Evolutionary conservation across 495 filamentous ascomycete genomes (phyloP).

Genomic region (Aspergillus bridgeri): DNA sequence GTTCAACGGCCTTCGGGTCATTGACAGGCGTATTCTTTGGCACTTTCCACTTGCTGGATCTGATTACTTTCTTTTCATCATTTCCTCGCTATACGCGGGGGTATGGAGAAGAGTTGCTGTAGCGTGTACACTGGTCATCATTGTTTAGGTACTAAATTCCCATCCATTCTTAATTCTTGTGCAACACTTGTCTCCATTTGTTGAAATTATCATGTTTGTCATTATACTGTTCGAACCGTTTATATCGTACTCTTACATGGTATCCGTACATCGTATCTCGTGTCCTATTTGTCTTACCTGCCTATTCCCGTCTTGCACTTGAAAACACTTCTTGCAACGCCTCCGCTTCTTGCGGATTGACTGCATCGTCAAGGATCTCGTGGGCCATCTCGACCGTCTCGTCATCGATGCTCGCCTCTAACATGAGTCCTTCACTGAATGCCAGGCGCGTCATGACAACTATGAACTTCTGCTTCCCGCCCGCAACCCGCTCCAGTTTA

Average conservation of each 20-base stretch:
- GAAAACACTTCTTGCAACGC: conserved; percentile 57
- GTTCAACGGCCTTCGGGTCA: conserved; percentile 68
- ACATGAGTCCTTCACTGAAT: conserved; percentile 58
- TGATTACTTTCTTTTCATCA: conserved; percentile 58
- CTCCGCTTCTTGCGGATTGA: conserved; percentile 70
- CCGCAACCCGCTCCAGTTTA: conserved; percentile 54
- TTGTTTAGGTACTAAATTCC: too few species aligned
- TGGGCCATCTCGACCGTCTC: conserved; percentile 65
- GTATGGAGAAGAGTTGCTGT: conserved; percentile 49
- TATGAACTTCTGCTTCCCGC: conserved; percentile 63
- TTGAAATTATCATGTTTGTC: too few species aligned
- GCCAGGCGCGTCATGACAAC: conserved; percentile 64
- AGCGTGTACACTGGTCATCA: not conserved
- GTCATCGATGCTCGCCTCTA: conserved; percentile 65
- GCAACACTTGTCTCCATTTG: too few species aligned
- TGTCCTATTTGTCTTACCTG: not conserved
- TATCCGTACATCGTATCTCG: not conserved
- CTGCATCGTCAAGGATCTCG: conserved; percentile 58
- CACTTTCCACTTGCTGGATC: conserved; percentile 41
- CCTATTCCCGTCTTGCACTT: conserved; percentile 31
- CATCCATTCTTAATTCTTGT: too few species aligned
- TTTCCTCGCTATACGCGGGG: conserved; percentile 39
- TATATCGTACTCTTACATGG: not conserved
- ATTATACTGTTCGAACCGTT: too few species aligned
- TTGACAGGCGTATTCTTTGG: conserved; percentile 73